phyloP scores from a whole-genome alignment of 306 rosid species.

The Erythrophleum fordii region DNA sequence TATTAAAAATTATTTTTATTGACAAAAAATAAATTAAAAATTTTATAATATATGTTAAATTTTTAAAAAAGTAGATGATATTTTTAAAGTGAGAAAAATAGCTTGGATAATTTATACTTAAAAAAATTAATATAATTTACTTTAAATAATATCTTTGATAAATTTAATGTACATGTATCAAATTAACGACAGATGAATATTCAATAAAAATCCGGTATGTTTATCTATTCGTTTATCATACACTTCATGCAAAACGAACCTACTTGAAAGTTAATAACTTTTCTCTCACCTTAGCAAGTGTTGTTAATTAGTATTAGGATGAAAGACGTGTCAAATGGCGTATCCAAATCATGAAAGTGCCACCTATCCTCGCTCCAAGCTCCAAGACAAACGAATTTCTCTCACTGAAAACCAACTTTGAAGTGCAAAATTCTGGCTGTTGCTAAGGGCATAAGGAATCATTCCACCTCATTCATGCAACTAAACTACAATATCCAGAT shows the following conservation, averaged over 20 bases:
- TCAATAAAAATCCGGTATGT: background rate
- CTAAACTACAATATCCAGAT: background rate
- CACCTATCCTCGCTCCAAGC: background rate
- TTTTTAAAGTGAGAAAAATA: too few relatives aligned
- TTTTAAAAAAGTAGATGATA: too few relatives aligned
- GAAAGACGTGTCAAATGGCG: background rate
- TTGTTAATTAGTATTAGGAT: background rate
- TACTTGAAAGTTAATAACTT: background rate
- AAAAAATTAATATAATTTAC: too few relatives aligned
- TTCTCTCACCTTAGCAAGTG: background rate
- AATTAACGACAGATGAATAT: too few relatives aligned
- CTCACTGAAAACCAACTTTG: conserved; percentile 12
- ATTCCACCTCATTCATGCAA: conserved; percentile 9
- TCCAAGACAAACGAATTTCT: background rate
- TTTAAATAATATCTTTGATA: too few relatives aligned
- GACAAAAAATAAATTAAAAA: too few relatives aligned
- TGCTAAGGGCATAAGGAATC: conserved; percentile 21
- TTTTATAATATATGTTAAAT: too few relatives aligned
- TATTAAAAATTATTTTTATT: too few relatives aligned
- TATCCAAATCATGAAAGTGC: background rate
- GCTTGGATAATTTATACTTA: too few relatives aligned
- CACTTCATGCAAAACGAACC: background rate
- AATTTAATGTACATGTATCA: too few relatives aligned
- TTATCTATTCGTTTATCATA: background rate
- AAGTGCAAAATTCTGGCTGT: background rate